Evolutionary conservation across 225 moss, liverwort and hornwort genomes (phyloP).

Genomic region (Pleurozium schreberi): DNA sequence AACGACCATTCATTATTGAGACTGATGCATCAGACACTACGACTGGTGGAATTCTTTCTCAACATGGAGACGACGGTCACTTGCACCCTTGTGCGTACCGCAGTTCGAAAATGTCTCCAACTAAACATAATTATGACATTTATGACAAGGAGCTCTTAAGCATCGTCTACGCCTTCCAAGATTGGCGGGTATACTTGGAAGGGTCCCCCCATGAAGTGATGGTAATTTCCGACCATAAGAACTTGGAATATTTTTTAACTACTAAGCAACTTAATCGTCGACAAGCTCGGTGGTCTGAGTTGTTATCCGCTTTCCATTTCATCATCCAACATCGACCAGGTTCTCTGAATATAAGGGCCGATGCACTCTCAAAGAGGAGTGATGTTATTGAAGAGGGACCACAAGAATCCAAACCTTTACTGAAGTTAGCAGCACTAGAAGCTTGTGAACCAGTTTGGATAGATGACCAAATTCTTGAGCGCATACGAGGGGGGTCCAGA

Average conservation of each 20-base stretch:
- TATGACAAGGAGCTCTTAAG: too few species aligned
- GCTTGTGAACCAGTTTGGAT: background rate
- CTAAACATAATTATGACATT: too few species aligned
- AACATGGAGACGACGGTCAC: too few species aligned
- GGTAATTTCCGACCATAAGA: background rate
- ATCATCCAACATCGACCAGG: background rate
- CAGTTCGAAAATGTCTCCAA: too few species aligned
- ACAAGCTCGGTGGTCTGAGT: background rate
- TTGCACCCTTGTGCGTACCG: too few species aligned
- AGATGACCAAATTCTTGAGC: fast-evolving
- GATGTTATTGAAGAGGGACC: fast-evolving
- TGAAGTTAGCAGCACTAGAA: background rate
- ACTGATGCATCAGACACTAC: too few species aligned
- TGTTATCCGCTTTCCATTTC: background rate
- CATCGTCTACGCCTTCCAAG: too few species aligned
- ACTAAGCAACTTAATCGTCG: background rate
- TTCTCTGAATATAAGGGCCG: background rate
- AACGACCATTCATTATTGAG: too few species aligned
- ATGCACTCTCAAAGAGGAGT: fast-evolving
- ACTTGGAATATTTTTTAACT: background rate
- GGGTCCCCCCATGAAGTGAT: background rate
- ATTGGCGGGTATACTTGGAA: too few species aligned
- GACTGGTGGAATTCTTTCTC: too few species aligned
- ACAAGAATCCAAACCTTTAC: background rate
- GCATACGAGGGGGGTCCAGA: fast-evolving